Base-by-base conservation (phyloP, 2,329 filamentous ascomycete species). In the Sporothrix globosa region DNA sequence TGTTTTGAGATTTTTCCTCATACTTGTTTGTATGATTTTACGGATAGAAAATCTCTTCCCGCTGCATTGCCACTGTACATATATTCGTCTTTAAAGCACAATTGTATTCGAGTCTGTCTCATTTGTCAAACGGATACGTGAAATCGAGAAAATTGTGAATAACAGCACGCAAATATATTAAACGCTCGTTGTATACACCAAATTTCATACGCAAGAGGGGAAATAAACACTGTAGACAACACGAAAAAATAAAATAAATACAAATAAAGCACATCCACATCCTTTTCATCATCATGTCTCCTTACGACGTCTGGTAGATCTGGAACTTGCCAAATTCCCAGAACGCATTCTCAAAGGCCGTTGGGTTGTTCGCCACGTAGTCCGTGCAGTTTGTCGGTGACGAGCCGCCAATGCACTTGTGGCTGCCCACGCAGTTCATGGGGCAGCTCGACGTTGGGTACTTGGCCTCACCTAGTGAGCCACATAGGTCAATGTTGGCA, bases 401-500 rank as follows among this genome's bases (percentile, higher is more conserved):
- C 1, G 54, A 61, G 71, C 74, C 74, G 70, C 74, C 74, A 27
- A 74, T 70, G 70, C 74, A 75, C 11, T 50, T 70, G 71, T 75
- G 52, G 69, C 50, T 39, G 63, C 71, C 73, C 24, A 74, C 73
- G 41, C 74, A 75, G 67, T 63, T 50, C 60, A 66, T 60, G 4
- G 74, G 73, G 58, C 83, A 84, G 68, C 81, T 83, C 24, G 85
- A 85, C 14, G 78, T 74, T 2, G 79, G 78, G 74, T 83, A 87
- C 46, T 80, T 78, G 3, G 79, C 80, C 60, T 84, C 83, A 3
- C 84, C 85, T 73, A 86, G 81, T 53, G 84, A 77, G 0, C 89
- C 89, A 73, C 89, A 91, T 9, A 91, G 78, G 76, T 89, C 86
- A 73, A 91, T 90, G 75, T 91, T 90, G 54, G 84, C 84, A 73